These are phyloP conservation scores for Salix dunnii DNA, from an alignment of 345 rosid species.

Conservation along the genomic window DNA sequence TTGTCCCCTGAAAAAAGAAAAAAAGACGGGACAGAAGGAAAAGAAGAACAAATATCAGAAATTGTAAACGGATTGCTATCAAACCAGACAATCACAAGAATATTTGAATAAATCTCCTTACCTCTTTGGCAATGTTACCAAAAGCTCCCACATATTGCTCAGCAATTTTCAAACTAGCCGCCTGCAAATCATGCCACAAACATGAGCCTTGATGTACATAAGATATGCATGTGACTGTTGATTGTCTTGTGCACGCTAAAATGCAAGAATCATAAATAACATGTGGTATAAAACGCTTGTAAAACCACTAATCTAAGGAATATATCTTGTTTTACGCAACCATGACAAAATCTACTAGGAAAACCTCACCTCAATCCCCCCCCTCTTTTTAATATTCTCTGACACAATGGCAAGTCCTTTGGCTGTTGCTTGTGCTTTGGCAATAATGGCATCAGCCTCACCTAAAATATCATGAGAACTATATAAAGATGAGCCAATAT, in stretches of 20 bases:
- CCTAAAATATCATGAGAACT: no score
- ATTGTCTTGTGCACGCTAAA: no score
- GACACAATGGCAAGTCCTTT: conserved; percentile 69
- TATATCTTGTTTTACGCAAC: background rate
- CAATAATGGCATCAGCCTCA: conserved; percentile 80
- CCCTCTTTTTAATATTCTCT: conserved; percentile 59
- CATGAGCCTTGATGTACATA: background rate
- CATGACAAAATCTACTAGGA: background rate
- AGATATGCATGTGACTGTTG: no score
- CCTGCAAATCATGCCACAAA: conserved; percentile 44
- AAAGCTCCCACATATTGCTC: conserved; percentile 83
- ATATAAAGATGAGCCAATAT: no score
- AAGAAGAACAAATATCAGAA: background rate
- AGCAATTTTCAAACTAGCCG: conserved; percentile 80
- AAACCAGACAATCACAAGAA: background rate
- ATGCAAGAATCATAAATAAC: no score
- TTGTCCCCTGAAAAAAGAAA: conserved; percentile 55
- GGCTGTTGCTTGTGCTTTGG: conserved; percentile 80
- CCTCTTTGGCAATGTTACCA: conserved; percentile 87
- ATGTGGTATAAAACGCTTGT: no score
- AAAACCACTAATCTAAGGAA: background rate
- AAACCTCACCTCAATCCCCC: conserved; percentile 75
- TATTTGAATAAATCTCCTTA: conserved; percentile 17
- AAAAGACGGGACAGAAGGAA: background rate
- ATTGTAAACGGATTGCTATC: background rate